These are phyloP conservation scores for Bothriochloa decipiens DNA, from an alignment of 176 grass and related monocot genomes.

Conservation along the genomic window DNA sequence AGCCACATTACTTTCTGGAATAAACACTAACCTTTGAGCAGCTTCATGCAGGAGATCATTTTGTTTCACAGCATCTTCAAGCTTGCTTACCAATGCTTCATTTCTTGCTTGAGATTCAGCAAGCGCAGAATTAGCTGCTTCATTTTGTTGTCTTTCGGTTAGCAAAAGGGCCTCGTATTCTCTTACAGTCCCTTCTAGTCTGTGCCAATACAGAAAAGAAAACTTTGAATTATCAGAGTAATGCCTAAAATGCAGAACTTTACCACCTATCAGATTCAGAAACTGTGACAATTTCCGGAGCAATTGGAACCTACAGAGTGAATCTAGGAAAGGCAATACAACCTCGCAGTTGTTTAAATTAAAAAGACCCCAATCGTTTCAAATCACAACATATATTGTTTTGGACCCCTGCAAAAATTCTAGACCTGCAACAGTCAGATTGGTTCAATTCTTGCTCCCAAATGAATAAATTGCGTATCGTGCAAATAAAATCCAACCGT, in stretches of 20 bases:
- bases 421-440: slow-evolving; percentile 29
- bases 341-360: neutral
- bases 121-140: slow-evolving; percentile 45
- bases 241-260: slow-evolving; percentile 11
- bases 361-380: slow-evolving; percentile 7
- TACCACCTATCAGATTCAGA: neutral
- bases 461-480: slow-evolving; percentile 21
- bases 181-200: slow-evolving; percentile 56
- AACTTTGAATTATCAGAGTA: slow-evolving; percentile 27
- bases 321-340: neutral
- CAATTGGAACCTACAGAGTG: neutral
- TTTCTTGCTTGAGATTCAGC: slow-evolving; percentile 62
- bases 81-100: slow-evolving; percentile 51
- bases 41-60: slow-evolving; percentile 55
- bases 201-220: slow-evolving; percentile 34
- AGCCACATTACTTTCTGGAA: slow-evolving; percentile 29
- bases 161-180: slow-evolving; percentile 69
- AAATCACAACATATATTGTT: slow-evolving; percentile 15
- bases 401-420: slow-evolving; percentile 11
- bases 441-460: neutral
- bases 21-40: slow-evolving; percentile 56
- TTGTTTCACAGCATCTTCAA: slow-evolving; percentile 75
- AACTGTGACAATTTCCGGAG: neutral
- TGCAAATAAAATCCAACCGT: neutral
- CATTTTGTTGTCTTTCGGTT: slow-evolving; percentile 58